A percentile compares a stretch with the other conserved stretches of the same genome.
These are phyloP conservation scores for Alternaria brassicicola DNA, from an alignment of 2,329 filamentous ascomycete genomes.

Conservation along the genomic window DNA sequence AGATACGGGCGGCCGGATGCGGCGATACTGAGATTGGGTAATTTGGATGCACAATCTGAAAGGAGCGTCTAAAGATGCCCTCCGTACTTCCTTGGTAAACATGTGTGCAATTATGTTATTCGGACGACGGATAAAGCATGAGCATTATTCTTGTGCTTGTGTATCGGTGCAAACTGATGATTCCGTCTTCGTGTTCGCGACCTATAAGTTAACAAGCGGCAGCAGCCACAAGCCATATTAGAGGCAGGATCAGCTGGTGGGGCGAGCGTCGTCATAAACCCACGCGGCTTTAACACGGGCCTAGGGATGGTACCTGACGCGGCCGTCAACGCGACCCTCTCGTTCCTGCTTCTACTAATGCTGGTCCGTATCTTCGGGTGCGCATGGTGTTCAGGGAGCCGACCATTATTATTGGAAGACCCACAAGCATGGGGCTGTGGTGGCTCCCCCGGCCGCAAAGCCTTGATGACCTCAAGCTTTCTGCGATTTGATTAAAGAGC, in stretches of 20 bases:
- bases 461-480: neutral
- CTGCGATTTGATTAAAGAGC: neutral
- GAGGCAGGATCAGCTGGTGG: neutral
- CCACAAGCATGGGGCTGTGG: neutral
- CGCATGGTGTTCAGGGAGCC: neutral
- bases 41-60: neutral
- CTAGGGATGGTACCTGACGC: neutral
- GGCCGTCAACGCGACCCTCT: neutral
- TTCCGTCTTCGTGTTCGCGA: neutral
- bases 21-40: neutral
- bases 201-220: neutral
- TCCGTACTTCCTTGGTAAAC: neutral
- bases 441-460: neutral
- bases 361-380: neutral
- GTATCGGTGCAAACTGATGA: neutral
- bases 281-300: constrained; percentile 8
- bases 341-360: no score
- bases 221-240: neutral
- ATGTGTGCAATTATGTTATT: neutral
- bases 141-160: neutral
- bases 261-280: constrained; percentile 5
- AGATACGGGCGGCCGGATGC: neutral
- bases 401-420: neutral
- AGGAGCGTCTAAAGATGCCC: neutral
- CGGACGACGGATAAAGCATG: neutral